phyloP scores from a whole-genome alignment of 768 basidiomycete genomes.

The Chlorophyllum brunneum region DNA sequence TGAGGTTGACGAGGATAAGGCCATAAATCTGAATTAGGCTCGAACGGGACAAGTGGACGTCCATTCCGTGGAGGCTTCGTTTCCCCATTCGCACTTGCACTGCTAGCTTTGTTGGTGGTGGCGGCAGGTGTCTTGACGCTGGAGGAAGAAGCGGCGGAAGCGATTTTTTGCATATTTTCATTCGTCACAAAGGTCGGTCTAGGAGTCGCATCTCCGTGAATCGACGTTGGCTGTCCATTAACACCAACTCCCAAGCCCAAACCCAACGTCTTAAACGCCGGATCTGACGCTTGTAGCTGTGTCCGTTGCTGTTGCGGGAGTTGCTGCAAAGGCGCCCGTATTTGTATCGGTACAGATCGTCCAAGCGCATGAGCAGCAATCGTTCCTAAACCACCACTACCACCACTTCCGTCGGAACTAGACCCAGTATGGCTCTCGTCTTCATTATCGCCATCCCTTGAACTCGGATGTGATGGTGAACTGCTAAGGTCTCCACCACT shows the following conservation, averaged over 20 bases:
- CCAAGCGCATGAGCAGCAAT: background rate
- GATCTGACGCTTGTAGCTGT: constrained; percentile 11
- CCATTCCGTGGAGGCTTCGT: constrained; percentile 23
- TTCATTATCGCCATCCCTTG: constrained; percentile 60
- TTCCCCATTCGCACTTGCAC: background rate
- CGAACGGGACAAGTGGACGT: constrained; percentile 56
- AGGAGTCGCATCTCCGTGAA: constrained; percentile 15
- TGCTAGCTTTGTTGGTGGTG: background rate
- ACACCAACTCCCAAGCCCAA: background rate
- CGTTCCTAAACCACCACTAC: background rate
- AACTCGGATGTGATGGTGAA: constrained; percentile 38
- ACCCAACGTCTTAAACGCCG: constrained; percentile 16
- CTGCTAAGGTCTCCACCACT: constrained; percentile 14
- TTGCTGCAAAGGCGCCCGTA: constrained; percentile 16
- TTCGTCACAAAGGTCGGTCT: constrained; percentile 14
- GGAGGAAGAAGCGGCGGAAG: background rate
- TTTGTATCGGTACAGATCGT: background rate
- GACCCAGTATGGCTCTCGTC: constrained; percentile 32
- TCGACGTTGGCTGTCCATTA: background rate
- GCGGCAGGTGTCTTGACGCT: too few relatives aligned
- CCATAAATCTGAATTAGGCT: constrained; percentile 65
- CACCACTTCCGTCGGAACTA: constrained; percentile 23
- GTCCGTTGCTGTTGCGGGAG: background rate
- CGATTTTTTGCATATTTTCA: constrained; percentile 2
- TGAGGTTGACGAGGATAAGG: constrained; percentile 54